A percentile compares a stretch with the other conserved stretches of the same genome.
These are phyloP conservation scores for Solioccasus polychromus DNA, from an alignment of 768 basidiomycete genomes.

Conservation along the genomic window DNA sequence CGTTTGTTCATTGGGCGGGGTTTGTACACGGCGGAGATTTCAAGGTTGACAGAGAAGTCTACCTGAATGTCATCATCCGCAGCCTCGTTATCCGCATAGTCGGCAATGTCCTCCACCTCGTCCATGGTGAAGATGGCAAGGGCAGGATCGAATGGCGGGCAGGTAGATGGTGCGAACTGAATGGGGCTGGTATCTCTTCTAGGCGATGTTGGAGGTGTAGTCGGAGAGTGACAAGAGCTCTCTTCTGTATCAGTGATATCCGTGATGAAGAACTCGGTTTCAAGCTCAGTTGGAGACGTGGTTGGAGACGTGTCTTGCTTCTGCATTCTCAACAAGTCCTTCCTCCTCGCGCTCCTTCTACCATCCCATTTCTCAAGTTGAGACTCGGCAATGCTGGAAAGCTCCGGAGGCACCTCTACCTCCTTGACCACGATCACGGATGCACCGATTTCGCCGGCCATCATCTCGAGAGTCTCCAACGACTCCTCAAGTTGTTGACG, in stretches of 20 bases:
- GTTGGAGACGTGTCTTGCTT: conserved; percentile 31
- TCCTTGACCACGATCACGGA: conserved; percentile 90
- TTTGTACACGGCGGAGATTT: conserved; percentile 71
- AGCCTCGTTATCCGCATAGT: conserved; percentile 29
- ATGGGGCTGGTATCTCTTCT: neutral
- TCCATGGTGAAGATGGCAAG: conserved; percentile 48
- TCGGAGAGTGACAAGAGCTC: conserved; percentile 6
- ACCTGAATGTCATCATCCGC: conserved; percentile 1
- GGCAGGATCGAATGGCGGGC: conserved; percentile 29
- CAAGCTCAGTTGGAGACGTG: conserved; percentile 37
- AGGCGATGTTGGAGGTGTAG: conserved; percentile 7
- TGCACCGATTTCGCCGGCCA: conserved; percentile 93
- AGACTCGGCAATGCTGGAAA: conserved; percentile 37
- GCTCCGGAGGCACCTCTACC: conserved; percentile 66
- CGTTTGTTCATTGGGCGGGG: conserved; percentile 61
- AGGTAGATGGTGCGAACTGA: neutral
- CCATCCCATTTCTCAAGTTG: conserved; percentile 35
- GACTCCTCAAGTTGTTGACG: conserved; percentile 74
- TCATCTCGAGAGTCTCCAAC: conserved; percentile 83
- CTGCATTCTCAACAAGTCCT: conserved; percentile 24
- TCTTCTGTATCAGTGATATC: conserved; percentile 41
- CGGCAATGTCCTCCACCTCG: conserved; percentile 34
- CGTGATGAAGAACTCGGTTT: conserved; percentile 35
- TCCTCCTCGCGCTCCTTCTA: conserved; percentile 36
- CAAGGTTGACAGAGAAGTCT: conserved; percentile 49